These are phyloP conservation scores for Powellomyces hirtus DNA, from an alignment of 192 early-diverging fungal genomes.

Conservation along the genomic window DNA sequence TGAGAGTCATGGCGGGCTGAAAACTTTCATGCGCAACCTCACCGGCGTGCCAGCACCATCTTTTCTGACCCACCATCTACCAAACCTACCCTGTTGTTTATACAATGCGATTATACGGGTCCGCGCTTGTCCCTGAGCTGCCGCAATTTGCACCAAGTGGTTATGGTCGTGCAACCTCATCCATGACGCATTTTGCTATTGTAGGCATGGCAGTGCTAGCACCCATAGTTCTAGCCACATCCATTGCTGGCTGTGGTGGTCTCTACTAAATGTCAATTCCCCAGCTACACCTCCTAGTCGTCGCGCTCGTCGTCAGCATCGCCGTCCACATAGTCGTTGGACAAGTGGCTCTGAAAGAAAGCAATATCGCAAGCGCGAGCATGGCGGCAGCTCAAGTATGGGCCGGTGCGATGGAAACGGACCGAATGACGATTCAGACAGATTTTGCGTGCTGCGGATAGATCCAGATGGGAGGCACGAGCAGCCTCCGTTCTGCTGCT, in stretches of 20 bases:
- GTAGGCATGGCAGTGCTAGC: constrained; percentile 9
- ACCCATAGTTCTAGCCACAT: background rate
- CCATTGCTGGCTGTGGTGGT: background rate
- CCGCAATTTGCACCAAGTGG: too few species aligned
- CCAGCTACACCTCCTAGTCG: constrained; percentile 3
- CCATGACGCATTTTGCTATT: too few species aligned
- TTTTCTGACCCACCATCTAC: too few species aligned
- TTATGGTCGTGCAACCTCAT: too few species aligned
- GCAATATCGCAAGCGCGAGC: background rate
- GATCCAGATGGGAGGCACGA: background rate
- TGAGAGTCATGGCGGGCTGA: too few species aligned
- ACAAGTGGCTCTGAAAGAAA: background rate
- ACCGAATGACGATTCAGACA: background rate
- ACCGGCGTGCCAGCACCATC: too few species aligned
- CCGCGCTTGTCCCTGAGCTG: too few species aligned
- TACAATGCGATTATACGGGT: too few species aligned
- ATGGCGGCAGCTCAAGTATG: background rate
- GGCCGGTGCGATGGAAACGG: too few species aligned
- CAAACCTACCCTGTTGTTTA: too few species aligned
- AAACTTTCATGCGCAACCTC: too few species aligned
- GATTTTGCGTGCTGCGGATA: constrained; percentile 5
- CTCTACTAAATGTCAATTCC: background rate
- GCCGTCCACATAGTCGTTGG: background rate
- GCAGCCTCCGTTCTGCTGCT: too few species aligned
- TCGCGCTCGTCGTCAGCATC: background rate